Evolutionary conservation across 2,329 filamentous ascomycete genomes (phyloP).

Genomic region (Aurifilum marmelostoma): DNA sequence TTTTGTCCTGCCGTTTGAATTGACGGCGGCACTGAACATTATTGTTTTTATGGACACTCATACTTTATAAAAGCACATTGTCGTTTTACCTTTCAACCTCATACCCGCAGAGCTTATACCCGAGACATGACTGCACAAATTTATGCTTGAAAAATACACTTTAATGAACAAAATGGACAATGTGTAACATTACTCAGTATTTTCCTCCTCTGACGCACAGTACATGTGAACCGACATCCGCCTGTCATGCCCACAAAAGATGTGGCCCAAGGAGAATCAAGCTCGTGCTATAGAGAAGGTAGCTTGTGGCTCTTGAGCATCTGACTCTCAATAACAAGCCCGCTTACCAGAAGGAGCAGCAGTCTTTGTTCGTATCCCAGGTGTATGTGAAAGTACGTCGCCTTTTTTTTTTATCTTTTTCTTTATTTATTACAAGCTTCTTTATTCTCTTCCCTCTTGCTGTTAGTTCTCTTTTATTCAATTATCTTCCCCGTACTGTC

Average conservation of each 20-base stretch:
- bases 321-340: no score
- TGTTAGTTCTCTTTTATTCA: background rate
- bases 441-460: background rate
- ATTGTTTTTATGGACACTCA: background rate
- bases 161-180: background rate
- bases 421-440: background rate
- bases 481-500: no score
- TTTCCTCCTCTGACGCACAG: background rate
- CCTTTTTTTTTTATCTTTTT: background rate
- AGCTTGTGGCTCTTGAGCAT: background rate
- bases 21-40: background rate
- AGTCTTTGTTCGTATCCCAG: background rate
- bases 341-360: background rate
- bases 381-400: no score
- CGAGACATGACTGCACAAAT: slow-evolving; percentile 1
- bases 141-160: background rate
- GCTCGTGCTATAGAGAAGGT: background rate
- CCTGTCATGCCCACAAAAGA: no score
- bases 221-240: no score
- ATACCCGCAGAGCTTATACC: slow-evolving; percentile 18
- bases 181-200: background rate
- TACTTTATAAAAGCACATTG: background rate
- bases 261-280: background rate
- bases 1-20: background rate
- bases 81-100: background rate